phyloP scores from a whole-genome alignment of 164 flowering plant genomes.

The Vitis cinerea region DNA sequence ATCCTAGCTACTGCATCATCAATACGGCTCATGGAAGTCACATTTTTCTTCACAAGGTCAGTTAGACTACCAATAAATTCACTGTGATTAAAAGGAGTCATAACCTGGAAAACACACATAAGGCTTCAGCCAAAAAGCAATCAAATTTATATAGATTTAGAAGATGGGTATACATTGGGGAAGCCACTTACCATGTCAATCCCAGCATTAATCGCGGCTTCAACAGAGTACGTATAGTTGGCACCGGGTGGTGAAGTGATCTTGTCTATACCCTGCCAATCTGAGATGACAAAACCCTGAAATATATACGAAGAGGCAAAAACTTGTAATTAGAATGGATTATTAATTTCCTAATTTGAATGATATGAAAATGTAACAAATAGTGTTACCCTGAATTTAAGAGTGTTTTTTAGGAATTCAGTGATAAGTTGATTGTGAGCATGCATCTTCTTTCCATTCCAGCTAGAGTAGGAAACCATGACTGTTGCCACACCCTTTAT shows the following conservation, averaged over 20 bases:
- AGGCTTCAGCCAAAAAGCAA: not conserved
- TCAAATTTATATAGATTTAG: not conserved
- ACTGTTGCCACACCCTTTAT: conserved; percentile 32
- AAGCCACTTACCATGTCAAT: conserved; percentile 27
- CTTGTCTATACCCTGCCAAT: conserved; percentile 36
- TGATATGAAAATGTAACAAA: not conserved
- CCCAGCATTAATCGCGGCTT: conserved; percentile 24
- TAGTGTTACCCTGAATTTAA: conserved; percentile 26
- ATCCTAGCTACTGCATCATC: conserved; percentile 40
- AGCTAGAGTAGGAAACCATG: conserved; percentile 40
- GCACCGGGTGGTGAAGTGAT: conserved; percentile 26
- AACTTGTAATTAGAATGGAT: not conserved
- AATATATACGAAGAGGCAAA: not conserved
- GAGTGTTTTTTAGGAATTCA: conserved; percentile 26
- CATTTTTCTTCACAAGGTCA: conserved; percentile 12
- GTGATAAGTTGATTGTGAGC: conserved; percentile 29
- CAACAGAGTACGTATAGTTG: conserved; percentile 32
- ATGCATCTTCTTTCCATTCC: conserved; percentile 39
- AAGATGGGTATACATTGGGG: no score
- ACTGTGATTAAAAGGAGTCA: conserved; percentile 29
- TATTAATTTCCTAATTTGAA: not conserved
- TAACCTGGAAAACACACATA: conserved; percentile 22
- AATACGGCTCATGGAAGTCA: conserved; percentile 33
- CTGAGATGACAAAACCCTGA: conserved; percentile 48
- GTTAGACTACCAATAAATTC: conserved; percentile 30